Evolutionary conservation across 805 yeast species (phyloP).

Genomic region (Metschnikowia henanensis): DNA sequence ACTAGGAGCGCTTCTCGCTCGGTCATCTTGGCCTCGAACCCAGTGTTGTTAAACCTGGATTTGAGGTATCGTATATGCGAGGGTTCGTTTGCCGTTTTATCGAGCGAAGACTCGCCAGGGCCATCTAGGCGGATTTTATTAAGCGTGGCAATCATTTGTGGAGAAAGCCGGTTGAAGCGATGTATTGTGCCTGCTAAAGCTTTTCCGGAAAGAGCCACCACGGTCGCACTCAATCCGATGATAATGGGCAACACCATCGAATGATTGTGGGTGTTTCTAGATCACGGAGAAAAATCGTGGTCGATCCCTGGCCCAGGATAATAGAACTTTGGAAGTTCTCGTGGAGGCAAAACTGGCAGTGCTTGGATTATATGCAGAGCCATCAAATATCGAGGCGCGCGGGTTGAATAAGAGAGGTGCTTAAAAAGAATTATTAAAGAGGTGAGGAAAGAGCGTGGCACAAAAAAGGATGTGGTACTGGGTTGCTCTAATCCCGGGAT

Average conservation of each 20-base stretch:
- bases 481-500: no score
- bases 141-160: conserved; percentile 23
- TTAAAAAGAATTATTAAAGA: no score
- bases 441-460: no score
- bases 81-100: conserved; percentile 14
- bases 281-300: no score
- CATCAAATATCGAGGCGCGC: background rate
- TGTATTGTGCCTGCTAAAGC: conserved; percentile 13
- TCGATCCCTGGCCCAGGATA: no score
- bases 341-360: background rate
- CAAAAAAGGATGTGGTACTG: no score
- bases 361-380: background rate
- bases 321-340: no score
- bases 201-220: conserved; percentile 18
- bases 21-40: conserved; percentile 40
- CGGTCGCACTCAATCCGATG: conserved; percentile 20
- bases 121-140: conserved; percentile 18
- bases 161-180: conserved; percentile 17
- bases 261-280: no score
- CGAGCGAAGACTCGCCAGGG: conserved; percentile 8
- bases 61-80: conserved; percentile 20
- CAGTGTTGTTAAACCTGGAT: conserved; percentile 23
- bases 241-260: conserved; percentile 21
- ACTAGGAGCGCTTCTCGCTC: conserved; percentile 43
- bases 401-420: no score